phyloP scores from a whole-genome alignment of 73 alveolate genomes.

The Paramecium biaurelia region DNA sequence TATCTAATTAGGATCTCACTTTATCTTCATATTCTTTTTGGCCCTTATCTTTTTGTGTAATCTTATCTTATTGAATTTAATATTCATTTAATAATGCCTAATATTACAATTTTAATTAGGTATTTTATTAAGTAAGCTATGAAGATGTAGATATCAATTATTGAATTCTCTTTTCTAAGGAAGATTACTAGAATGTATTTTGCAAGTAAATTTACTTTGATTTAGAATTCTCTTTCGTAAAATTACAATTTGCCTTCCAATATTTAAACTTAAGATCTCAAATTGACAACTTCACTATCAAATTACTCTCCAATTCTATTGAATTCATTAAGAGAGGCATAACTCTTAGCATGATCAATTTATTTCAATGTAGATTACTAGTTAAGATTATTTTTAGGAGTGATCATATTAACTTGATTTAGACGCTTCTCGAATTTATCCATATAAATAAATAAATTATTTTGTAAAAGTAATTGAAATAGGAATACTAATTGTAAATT shows the following conservation, averaged over 20 bases:
- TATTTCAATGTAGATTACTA: background rate
- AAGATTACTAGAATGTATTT: conserved; percentile 5
- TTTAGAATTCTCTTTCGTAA: conserved; percentile 25
- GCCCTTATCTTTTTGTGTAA: background rate
- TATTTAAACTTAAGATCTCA: background rate
- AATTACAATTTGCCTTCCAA: conserved; percentile 37
- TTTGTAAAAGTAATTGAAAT: background rate
- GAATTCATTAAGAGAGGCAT: conserved; percentile 22
- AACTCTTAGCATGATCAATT: background rate
- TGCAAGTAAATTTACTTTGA: background rate
- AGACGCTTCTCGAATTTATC: conserved; percentile 44
- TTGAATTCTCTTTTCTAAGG: conserved; percentile 31
- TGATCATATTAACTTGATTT: conserved; percentile 25
- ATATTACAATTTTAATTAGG: background rate
- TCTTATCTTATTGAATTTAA: background rate
- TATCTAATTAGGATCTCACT: conserved; percentile 3
- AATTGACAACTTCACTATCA: conserved; percentile 33
- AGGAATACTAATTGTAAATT: background rate
- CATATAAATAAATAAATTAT: background rate
- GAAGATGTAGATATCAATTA: conserved; percentile 19
- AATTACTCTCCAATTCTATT: background rate
- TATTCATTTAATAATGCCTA: conserved; percentile 19
- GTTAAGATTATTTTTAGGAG: background rate
- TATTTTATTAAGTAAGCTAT: conserved; percentile 20
- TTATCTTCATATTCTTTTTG: background rate